Evolutionary conservation across 208 protist genomes (phyloP).

Genomic region (Trypanosoma platydactyli): DNA sequence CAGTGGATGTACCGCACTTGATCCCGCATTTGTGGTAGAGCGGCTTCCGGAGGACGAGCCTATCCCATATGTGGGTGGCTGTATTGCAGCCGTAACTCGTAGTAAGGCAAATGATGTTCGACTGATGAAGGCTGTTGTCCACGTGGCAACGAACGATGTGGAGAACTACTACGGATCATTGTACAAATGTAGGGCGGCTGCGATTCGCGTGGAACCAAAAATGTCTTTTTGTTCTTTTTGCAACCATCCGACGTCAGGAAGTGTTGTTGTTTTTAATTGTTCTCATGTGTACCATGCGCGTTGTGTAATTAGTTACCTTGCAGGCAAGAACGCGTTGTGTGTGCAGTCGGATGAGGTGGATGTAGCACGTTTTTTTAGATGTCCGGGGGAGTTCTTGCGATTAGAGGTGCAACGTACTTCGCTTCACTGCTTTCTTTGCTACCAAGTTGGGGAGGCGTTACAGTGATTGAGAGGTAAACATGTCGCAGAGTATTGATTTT

Average conservation of each 20-base stretch:
- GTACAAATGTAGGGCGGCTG: constrained; percentile 32
- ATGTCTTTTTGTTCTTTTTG: constrained; percentile 33
- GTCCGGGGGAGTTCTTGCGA: constrained; percentile 18
- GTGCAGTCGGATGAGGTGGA: constrained; percentile 13
- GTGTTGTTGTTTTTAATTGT: constrained; percentile 57
- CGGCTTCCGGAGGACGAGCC: constrained; percentile 48
- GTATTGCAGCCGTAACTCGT: constrained; percentile 50
- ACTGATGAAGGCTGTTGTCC: constrained; percentile 45
- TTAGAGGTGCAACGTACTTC: background rate
- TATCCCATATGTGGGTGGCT: constrained; percentile 44
- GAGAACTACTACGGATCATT: constrained; percentile 38
- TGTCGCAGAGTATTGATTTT: no score
- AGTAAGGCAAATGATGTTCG: constrained; percentile 40
- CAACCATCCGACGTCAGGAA: constrained; percentile 21
- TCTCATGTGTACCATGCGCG: constrained; percentile 57
- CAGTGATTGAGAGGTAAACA: background rate
- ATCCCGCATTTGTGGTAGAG: constrained; percentile 49
- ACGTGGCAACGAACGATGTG: constrained; percentile 54
- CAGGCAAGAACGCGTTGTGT: constrained; percentile 21
- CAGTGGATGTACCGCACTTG: constrained; percentile 41
- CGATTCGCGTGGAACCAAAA: constrained; percentile 41
- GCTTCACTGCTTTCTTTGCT: constrained; percentile 30
- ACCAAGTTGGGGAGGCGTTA: background rate
- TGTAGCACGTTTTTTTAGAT: constrained; percentile 19
- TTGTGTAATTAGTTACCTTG: constrained; percentile 53